These are phyloP conservation scores for Spathaspora gorwiae DNA, from an alignment of 805 yeast species.

Conservation along the genomic window DNA sequence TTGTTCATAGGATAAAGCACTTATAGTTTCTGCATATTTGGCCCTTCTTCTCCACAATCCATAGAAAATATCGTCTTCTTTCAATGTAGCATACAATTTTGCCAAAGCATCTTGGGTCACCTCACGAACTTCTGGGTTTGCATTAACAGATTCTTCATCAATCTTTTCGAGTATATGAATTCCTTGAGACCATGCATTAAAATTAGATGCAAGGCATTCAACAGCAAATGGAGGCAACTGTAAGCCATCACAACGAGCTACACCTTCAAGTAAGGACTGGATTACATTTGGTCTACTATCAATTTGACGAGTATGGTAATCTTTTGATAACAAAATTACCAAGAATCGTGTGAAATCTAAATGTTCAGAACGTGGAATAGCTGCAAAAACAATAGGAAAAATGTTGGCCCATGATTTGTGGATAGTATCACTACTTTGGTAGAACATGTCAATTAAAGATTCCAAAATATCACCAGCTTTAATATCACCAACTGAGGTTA, in stretches of 20 bases:
- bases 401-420: constrained; percentile 78
- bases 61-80: constrained; percentile 95
- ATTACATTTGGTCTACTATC: constrained; percentile 84
- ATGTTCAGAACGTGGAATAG: constrained; percentile 74
- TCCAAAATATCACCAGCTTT: constrained; percentile 57
- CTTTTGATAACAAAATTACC: constrained; percentile 77
- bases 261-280: constrained; percentile 77
- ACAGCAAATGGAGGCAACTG: constrained; percentile 93
- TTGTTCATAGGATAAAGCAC: constrained; percentile 92
- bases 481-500: constrained; percentile 24
- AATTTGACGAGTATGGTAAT: constrained; percentile 87
- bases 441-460: constrained; percentile 78
- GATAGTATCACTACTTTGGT: constrained; percentile 73
- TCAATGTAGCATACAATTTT: constrained; percentile 81
- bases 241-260: constrained; percentile 64
- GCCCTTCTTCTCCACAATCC: constrained; percentile 98
- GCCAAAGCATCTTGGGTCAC: constrained; percentile 86
- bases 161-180: constrained; percentile 78
- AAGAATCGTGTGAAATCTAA: constrained; percentile 80
- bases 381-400: constrained; percentile 75
- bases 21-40: constrained; percentile 86
- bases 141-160: constrained; percentile 50
- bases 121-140: constrained; percentile 72
- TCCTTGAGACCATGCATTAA: constrained; percentile 88
- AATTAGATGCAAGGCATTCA: constrained; percentile 81